Base-by-base conservation (phyloP, 257 asterid genomes). In the Plectranthus barbatus region DNA sequence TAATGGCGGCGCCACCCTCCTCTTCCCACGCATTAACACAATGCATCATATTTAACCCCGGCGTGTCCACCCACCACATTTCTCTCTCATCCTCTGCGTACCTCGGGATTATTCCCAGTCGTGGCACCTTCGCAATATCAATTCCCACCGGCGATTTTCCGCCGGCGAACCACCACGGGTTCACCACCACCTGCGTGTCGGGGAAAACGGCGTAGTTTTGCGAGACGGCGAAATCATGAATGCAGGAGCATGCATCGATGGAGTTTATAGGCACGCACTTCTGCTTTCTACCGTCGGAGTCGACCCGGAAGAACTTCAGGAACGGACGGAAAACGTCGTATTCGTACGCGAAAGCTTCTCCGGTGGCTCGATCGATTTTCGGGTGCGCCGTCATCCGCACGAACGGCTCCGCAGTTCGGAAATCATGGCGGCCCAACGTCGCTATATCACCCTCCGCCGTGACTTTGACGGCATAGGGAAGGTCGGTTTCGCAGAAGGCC, bases 31-130 rank as follows among this genome's bases (percentile, higher is more conserved):
- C 66, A 44, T 44, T 42, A n/a, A 60, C 66, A 26, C 4, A 72
- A 34, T 84, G 91, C 1, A 79, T 0, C 7, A 52, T 21, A 49
- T 74, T 81, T 13, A 84, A 59, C 1, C 85, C 85, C 26, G 82
- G 74, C 45, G n/a, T 54, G 12, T 60, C 62, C 1, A 79, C 44
- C 90, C 90, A 84, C 64, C 20, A 21, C 81, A 84, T 81, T 23
- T 58, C 64, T 3, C 13, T n/a, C 11, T 21, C 64, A 40, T 40
- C 50, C 47, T 19, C 64, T 7, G 51, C 64, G 8, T 40, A 12
- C 12, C 12, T 40, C 21, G 20, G 64, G 0, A 58, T 40, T 1
- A 58, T 4, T 10, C 64, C 64, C 0, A 58, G 13, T 6, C 50
- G 50, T 20, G 64, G 50, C 14, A 37, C 50, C 50, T 58, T 58